These are phyloP conservation scores for Citrus glauca DNA, from an alignment of 345 rosid species.

Conservation along the genomic window DNA sequence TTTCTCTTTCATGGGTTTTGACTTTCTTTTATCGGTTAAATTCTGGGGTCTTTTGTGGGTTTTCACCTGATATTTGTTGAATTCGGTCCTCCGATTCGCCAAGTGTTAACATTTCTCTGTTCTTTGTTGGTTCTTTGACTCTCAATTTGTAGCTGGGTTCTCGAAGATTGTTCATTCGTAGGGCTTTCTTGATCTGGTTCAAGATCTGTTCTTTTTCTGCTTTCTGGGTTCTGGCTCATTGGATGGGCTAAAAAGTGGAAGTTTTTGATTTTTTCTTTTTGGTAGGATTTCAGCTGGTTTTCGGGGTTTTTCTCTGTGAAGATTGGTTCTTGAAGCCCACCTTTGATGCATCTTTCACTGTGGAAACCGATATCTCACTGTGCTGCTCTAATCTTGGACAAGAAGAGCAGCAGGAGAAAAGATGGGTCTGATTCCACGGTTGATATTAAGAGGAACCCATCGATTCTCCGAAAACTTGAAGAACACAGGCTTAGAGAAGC, in stretches of 20 bases:
- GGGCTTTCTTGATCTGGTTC: conserved; percentile 37
- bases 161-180: conserved; percentile 11
- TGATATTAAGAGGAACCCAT: conserved; percentile 43
- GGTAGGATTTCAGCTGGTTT: conserved; percentile 17
- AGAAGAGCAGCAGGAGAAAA: conserved; percentile 69
- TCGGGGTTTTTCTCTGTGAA: conserved; percentile 9
- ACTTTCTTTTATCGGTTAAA: conserved; percentile 31
- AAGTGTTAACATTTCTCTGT: background rate
- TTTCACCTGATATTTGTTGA: conserved; percentile 18
- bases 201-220: conserved; percentile 13
- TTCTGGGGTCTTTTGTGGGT: conserved; percentile 18
- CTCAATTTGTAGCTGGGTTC: conserved; percentile 18
- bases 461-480: conserved; percentile 64
- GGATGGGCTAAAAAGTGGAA: conserved; percentile 26
- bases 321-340: conserved; percentile 18
- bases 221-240: conserved; percentile 20
- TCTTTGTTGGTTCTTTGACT: background rate
- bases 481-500: conserved; percentile 92
- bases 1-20: conserved; percentile 43
- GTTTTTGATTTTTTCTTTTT: background rate
- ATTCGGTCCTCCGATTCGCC: background rate
- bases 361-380: conserved; percentile 99
- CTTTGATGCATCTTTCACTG: conserved; percentile 88
- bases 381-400: conserved; percentile 86
- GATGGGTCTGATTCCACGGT: conserved; percentile 62